A percentile compares a stretch with the other conserved stretches of the same genome.
Conservation (phyloP, 352 stramenopile genomes). For the Saprolegnia diclina region DNA sequence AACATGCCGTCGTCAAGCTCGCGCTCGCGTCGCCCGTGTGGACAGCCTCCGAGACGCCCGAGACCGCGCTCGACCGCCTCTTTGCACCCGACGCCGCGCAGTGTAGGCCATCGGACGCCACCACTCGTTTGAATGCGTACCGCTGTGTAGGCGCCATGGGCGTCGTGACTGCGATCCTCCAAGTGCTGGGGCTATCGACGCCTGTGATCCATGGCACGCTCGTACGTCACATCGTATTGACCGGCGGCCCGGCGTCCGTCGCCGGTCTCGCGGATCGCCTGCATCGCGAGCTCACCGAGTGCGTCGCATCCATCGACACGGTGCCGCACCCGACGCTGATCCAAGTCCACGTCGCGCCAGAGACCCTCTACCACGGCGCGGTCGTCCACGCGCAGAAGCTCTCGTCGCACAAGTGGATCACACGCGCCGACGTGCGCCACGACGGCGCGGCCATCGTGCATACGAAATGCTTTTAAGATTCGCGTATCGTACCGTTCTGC, state of each 20-base stretch:
- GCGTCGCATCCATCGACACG: not conserved
- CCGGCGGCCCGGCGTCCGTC: not conserved
- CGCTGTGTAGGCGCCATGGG: not conserved
- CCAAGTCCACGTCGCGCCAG: slow-evolving; percentile 1
- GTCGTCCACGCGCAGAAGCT: slow-evolving; percentile 2
- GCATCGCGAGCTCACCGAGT: not conserved
- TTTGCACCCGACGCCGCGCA: not conserved
- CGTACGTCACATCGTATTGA: slow-evolving; percentile 2
- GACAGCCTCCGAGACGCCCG: too few relatives aligned
- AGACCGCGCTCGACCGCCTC: too few relatives aligned
- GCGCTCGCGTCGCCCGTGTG: too few relatives aligned
- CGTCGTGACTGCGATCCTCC: not conserved
- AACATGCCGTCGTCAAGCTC: slow-evolving; percentile 21
- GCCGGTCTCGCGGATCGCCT: not conserved
- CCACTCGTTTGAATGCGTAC: not conserved
- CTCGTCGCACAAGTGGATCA: slow-evolving; percentile 24
- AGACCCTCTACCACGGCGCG: slow-evolving; percentile 6
- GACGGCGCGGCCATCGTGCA: slow-evolving; percentile 23
- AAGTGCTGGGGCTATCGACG: not conserved
- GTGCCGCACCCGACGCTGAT: not conserved
- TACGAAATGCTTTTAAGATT: slow-evolving; percentile 22
- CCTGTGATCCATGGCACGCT: slow-evolving; percentile 4
- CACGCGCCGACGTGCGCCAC: not conserved
- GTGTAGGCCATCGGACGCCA: not conserved
- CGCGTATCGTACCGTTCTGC: too few relatives aligned